These are phyloP conservation scores for Leptosphaerulina australis DNA, from an alignment of 2,329 filamentous ascomycete species.

Conservation along the genomic window DNA sequence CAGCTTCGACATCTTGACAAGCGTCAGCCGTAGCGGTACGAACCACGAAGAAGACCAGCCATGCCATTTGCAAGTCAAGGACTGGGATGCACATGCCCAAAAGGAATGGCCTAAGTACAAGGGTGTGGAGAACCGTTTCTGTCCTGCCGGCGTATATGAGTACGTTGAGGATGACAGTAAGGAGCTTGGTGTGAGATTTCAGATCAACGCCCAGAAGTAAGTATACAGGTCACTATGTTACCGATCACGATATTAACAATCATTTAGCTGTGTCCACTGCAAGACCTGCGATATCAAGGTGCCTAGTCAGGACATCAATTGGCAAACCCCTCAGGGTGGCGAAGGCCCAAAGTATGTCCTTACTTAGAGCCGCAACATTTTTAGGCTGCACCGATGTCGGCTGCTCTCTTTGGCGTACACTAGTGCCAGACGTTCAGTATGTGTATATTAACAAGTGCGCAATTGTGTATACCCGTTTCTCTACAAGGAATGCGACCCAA, in stretches of 20 bases:
- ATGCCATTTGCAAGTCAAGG: constrained; percentile 90
- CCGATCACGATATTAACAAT: constrained; percentile 33
- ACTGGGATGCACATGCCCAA: constrained; percentile 89
- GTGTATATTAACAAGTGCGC: constrained; percentile 13
- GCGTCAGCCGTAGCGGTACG: constrained; percentile 91
- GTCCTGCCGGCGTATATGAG: constrained; percentile 95
- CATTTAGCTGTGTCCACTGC: constrained; percentile 89
- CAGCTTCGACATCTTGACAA: constrained; percentile 94
- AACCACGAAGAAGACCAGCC: constrained; percentile 99
- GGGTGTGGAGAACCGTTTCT: constrained; percentile 95
- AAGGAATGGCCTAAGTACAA: constrained; percentile 86
- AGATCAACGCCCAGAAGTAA: constrained; percentile 98
- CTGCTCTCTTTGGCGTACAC: background rate
- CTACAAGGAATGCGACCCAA: constrained; percentile 7
- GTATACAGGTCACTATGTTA: constrained; percentile 48
- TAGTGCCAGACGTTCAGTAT: background rate
- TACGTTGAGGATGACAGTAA: constrained; percentile 93
- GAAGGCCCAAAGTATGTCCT: constrained; percentile 72
- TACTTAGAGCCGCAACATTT: constrained; percentile 49
- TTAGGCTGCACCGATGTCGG: background rate
- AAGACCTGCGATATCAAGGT: constrained; percentile 99
- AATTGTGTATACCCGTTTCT: constrained; percentile 17
- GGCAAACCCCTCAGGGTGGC: constrained; percentile 85
- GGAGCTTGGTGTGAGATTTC: constrained; percentile 87
- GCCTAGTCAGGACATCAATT: constrained; percentile 95